Evolutionary conservation across 805 yeast species (phyloP), one percentile per base, ranked within the genome.

Genomic region (Candida andamanensis): DNA sequence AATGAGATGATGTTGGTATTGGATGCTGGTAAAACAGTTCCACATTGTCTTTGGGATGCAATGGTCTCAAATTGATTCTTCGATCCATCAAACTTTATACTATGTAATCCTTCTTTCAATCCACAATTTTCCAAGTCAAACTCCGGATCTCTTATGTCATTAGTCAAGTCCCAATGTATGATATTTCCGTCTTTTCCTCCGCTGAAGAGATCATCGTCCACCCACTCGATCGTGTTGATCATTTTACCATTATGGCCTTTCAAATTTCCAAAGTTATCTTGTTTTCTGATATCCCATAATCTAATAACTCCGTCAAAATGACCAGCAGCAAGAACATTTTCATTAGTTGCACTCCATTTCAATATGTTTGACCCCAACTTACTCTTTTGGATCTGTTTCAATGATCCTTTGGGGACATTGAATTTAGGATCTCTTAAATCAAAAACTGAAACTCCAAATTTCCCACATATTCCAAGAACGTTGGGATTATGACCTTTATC

Each of bases 241-340:
- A 40, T 37, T n/a, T 29, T 30, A 20, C 54, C 52, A 38, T 72
- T 78, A 45, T 80, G 86, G 1, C 84, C 85, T 2, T 58, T 49
- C 23, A 81, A 58, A 24, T 60, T 58, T 6, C 76, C 72, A 32
- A 75, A 58, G 2, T 78, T 76, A 12, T 67, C 69, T 24, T 75
- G 67, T 44, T 67, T 71, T 41, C 95, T 66, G 27, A 81, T 74
- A 56, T 85, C 95, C 94, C 94, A 85, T 19, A 85, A 60, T 42
- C 78, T 63, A 25, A 79, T 70, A 3, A 72, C 54, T 4, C 74
- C 74, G 41, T 74, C 75, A 21, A 60, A 54, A 42, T 78, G 82
- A 5, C 78, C 74, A 2, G 86, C 74, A 3, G 87, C 85, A 16
- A 85, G 61, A 14, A 75, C 57, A 45, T 78, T 70, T 18, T 77